A percentile compares a stretch with the other conserved stretches of the same genome.
Conservation (phyloP, 495 filamentous ascomycete species). For the Aspergillus olivimuriae region DNA sequence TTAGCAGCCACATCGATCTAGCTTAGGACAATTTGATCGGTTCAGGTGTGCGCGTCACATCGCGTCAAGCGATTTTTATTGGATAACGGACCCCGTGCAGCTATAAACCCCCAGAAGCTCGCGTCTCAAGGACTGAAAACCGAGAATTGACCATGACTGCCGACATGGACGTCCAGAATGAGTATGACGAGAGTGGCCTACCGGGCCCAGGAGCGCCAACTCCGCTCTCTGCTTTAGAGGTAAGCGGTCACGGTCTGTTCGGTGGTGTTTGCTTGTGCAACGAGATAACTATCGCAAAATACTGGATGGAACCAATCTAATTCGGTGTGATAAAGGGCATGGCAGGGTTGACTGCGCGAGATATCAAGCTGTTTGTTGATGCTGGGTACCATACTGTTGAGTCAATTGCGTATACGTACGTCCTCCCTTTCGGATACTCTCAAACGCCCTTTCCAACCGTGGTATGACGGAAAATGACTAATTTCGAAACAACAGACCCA, state of each 20-base stretch:
- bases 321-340: slow-evolving; percentile 49
- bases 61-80: no score
- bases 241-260: no score
- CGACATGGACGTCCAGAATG: slow-evolving; percentile 52
- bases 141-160: slow-evolving; percentile 48
- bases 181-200: slow-evolving; percentile 55
- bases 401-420: slow-evolving; percentile 83
- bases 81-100: no score
- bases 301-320: slow-evolving; percentile 8
- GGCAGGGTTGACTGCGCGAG: slow-evolving; percentile 81
- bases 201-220: slow-evolving; percentile 90
- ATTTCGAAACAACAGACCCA: slow-evolving; percentile 47
- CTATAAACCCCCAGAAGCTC: no score
- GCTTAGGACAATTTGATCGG: no score
- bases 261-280: no score
- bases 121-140: no score
- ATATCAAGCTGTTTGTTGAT: slow-evolving; percentile 88
- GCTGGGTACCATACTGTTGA: slow-evolving; percentile 94
- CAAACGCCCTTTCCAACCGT: neutral
- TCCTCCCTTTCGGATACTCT: no score
- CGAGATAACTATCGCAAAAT: no score
- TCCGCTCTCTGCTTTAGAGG: slow-evolving; percentile 84
- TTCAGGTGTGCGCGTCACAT: no score
- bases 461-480: slow-evolving; percentile 2
- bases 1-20: no score